These are phyloP conservation scores for Chrysopogon serrulatus DNA, from an alignment of 176 grass and related monocot species.

Conservation along the genomic window DNA sequence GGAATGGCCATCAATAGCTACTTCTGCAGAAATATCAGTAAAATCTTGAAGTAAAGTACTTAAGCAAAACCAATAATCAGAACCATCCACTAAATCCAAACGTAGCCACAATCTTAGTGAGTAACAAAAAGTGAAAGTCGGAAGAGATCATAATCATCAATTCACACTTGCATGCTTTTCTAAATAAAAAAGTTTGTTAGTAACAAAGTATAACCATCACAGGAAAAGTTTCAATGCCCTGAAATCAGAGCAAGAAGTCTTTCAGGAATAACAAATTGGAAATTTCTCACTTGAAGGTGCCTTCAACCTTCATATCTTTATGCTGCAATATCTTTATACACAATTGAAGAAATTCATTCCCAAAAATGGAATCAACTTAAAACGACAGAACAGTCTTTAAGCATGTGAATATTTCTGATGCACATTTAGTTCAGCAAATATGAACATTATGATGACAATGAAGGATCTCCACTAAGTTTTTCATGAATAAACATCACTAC, in stretches of 20 bases:
- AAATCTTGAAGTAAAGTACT: not conserved
- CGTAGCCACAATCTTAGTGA: not conserved
- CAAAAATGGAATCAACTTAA: not conserved
- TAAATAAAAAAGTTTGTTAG: not conserved
- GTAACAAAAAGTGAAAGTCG: not conserved
- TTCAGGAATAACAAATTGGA: not conserved
- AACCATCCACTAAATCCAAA: not conserved
- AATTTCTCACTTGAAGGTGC: not conserved
- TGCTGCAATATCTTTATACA: not conserved
- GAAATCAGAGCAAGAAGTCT: not conserved
- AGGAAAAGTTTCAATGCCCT: not conserved
- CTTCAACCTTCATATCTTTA: not conserved
- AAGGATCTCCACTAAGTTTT: not conserved
- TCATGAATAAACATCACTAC: not conserved
- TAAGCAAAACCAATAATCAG: not conserved
- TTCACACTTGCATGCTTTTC: not conserved
- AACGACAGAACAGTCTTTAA: not conserved
- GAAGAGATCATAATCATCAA: not conserved
- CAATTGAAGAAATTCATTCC: not conserved
- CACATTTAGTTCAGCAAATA: not conserved
- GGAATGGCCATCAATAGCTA: not conserved
- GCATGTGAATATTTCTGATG: not conserved
- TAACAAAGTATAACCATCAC: not conserved
- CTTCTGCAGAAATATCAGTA: not conserved
- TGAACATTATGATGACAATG: not conserved